These are phyloP conservation scores for Rutidosis leptorrhynchoides DNA, from an alignment of 129 eudicot genomes.

Conservation along the genomic window DNA sequence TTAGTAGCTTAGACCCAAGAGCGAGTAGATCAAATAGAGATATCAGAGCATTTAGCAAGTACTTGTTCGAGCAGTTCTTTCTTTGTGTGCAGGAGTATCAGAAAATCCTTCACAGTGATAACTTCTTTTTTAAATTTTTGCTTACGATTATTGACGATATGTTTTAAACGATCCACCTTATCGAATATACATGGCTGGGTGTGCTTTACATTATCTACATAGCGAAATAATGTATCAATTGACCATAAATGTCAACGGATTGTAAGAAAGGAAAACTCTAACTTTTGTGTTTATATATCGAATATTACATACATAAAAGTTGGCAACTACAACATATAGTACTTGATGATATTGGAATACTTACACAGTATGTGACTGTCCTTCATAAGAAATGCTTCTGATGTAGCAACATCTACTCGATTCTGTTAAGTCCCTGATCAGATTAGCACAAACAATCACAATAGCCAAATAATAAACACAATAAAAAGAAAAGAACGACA, in stretches of 20 bases:
- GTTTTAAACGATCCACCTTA: conserved; percentile 57
- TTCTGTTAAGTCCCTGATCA: too few relatives aligned
- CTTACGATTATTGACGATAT: conserved; percentile 51
- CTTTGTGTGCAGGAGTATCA: conserved; percentile 36
- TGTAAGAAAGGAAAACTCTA: too few relatives aligned
- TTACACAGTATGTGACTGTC: conserved; percentile 42
- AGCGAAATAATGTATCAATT: background rate
- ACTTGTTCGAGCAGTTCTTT: conserved; percentile 51
- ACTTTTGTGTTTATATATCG: too few relatives aligned
- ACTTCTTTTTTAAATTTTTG: conserved; percentile 41
- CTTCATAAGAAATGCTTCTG: conserved; percentile 46
- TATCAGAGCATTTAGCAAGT: conserved; percentile 14
- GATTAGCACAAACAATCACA: too few relatives aligned
- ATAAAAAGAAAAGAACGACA: too few relatives aligned
- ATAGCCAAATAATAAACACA: too few relatives aligned
- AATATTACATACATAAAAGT: too few relatives aligned
- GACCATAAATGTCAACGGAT: too few relatives aligned
- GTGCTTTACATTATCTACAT: conserved; percentile 58
- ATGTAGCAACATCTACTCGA: conserved; percentile 50
- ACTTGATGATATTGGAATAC: conserved; percentile 19
- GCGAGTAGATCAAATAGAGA: background rate
- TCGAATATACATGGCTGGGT: conserved; percentile 46
- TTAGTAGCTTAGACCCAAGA: background rate
- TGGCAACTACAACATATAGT: background rate
- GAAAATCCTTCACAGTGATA: conserved; percentile 56